Conservation (phyloP, 306 rosid species). For the Inga leiocalycina region DNA sequence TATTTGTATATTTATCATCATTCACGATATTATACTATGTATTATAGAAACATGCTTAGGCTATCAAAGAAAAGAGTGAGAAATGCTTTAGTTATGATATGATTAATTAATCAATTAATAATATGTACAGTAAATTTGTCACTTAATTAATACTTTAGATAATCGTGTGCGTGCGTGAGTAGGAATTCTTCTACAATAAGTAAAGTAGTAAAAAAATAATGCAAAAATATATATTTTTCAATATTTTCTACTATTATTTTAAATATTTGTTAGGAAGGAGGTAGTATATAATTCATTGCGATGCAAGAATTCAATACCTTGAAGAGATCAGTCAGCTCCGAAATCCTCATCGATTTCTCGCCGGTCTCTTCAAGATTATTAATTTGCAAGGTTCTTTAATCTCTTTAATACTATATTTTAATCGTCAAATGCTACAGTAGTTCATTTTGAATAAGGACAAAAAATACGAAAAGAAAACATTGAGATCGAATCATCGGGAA, state of each 20-base stretch:
- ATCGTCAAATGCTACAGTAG: not conserved
- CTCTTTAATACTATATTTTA: not conserved
- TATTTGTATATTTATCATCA: not conserved
- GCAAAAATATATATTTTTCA: not conserved
- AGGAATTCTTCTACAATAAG: not conserved
- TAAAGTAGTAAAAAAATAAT: not conserved
- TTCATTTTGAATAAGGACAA: not conserved
- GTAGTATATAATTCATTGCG: not conserved
- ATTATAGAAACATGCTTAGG: not conserved
- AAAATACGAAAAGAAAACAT: not conserved
- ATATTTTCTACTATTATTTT: not conserved
- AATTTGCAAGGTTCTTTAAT: not conserved
- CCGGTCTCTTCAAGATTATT: not conserved
- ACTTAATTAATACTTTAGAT: not conserved
- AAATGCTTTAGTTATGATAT: not conserved
- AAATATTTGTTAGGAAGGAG: not conserved
- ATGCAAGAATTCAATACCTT: not conserved
- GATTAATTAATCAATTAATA: not conserved
- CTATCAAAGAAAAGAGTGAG: not conserved
- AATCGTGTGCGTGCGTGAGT: not conserved
- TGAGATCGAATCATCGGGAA: too few species aligned
- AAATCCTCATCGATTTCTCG: not conserved
- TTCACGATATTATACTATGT: not conserved
- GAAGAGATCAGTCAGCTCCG: not conserved
- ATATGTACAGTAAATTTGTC: not conserved